phyloP scores from a whole-genome alignment of 305 asterid genomes.

The Solanum hybrid region DNA sequence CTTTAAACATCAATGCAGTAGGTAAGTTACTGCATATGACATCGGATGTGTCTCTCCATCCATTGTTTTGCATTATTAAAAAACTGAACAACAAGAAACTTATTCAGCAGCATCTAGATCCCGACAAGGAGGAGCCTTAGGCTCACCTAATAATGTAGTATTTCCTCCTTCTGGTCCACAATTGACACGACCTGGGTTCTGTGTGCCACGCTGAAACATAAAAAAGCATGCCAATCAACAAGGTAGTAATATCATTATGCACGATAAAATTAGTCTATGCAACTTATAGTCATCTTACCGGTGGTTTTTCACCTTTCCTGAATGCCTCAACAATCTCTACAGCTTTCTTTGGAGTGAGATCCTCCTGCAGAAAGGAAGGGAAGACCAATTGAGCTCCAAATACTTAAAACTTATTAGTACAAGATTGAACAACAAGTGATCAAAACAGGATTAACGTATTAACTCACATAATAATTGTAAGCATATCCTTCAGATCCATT shows the following conservation, averaged over 20 bases:
- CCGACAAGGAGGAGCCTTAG: constrained; percentile 86
- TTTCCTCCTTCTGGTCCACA: constrained; percentile 92
- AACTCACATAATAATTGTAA: constrained; percentile 76
- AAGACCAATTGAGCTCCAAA: neutral
- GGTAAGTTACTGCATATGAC: constrained; percentile 22
- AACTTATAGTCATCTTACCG: constrained; percentile 34
- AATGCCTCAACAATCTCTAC: constrained; percentile 92
- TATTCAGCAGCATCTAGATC: constrained; percentile 91
- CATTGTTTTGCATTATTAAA: constrained; percentile 36
- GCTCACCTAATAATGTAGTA: constrained; percentile 76
- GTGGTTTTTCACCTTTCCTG: constrained; percentile 91
- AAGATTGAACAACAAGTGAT: neutral
- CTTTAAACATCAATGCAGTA: constrained; percentile 7
- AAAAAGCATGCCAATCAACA: neutral
- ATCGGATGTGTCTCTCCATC: constrained; percentile 27
- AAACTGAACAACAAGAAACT: constrained; percentile 12
- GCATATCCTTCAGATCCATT: constrained; percentile 89
- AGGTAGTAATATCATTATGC: neutral
- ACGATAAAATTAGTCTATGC: neutral
- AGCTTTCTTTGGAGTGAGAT: constrained; percentile 72
- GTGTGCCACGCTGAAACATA: constrained; percentile 78
- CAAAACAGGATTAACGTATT: neutral
- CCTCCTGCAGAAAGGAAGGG: constrained; percentile 56
- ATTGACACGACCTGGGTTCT: constrained; percentile 64
- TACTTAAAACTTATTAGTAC: neutral